Evolutionary conservation across 2,329 filamentous ascomycete species (phyloP).

Genomic region (Colletotrichum sp.): DNA sequence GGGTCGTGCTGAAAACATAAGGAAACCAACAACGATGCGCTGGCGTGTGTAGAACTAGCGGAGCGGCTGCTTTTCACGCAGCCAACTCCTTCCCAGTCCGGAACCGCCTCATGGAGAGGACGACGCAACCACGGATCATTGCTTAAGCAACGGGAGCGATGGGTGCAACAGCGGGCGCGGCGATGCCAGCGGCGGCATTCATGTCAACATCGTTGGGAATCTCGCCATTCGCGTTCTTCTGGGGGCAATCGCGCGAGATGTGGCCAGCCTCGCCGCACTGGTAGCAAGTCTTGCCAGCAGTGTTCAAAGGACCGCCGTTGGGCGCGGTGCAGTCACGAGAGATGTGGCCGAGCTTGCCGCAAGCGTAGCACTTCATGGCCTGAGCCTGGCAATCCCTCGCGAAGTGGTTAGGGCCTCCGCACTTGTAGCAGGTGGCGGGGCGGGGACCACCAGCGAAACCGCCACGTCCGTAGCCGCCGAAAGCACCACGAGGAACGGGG

Average conservation of each 20-base stretch:
- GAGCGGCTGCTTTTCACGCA: background rate
- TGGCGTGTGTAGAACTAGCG: background rate
- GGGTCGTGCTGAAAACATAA: slow-evolving; percentile 14
- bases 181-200: slow-evolving; percentile 41
- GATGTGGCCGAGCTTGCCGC: slow-evolving; percentile 91
- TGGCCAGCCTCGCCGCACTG: slow-evolving; percentile 94
- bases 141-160: slow-evolving; percentile 47
- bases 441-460: slow-evolving; percentile 75
- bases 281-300: slow-evolving; percentile 98
- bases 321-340: slow-evolving; percentile 93
- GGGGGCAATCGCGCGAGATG: slow-evolving; percentile 92
- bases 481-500: slow-evolving; percentile 74
- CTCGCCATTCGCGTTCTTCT: slow-evolving; percentile 66
- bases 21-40: background rate
- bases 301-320: slow-evolving; percentile 94
- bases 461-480: slow-evolving; percentile 71
- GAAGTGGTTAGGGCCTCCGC: slow-evolving; percentile 92
- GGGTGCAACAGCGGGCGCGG: slow-evolving; percentile 38
- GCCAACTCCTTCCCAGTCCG: background rate
- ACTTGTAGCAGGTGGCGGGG: slow-evolving; percentile 76
- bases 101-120: background rate
- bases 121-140: background rate
- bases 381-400: slow-evolving; percentile 98
- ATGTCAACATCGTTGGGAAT: slow-evolving; percentile 50
- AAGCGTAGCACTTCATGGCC: slow-evolving; percentile 98